Evolutionary conservation across 2,329 filamentous ascomycete species (phyloP).

Genomic region (Pseudogymnoascus sp.): DNA sequence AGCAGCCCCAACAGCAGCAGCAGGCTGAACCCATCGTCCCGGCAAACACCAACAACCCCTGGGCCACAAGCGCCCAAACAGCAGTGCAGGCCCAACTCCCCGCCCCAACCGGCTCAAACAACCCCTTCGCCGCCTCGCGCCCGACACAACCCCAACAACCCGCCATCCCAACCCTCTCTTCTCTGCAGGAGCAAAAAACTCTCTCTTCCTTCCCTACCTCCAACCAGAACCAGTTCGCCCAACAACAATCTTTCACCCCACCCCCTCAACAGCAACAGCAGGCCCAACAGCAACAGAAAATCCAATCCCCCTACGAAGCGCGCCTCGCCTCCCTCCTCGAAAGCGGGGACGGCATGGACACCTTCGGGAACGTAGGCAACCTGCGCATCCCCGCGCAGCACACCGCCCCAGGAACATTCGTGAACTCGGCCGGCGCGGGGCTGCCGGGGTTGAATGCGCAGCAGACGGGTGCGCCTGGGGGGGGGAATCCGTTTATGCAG

Average conservation of each 20-base stretch:
- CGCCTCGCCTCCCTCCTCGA: slow-evolving; percentile 81
- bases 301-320: slow-evolving; percentile 55
- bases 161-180: slow-evolving; percentile 47
- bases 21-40: slow-evolving; percentile 55
- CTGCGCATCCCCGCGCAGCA: slow-evolving; percentile 93
- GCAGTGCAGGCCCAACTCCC: slow-evolving; percentile 60
- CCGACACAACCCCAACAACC: slow-evolving; percentile 43
- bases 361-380: slow-evolving; percentile 94
- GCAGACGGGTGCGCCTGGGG: slow-evolving; percentile 43
- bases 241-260: slow-evolving; percentile 44
- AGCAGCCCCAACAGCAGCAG: slow-evolving; percentile 40
- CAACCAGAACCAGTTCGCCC: slow-evolving; percentile 30
- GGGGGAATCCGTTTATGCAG: slow-evolving; percentile 82
- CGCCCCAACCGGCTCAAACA: slow-evolving; percentile 91
- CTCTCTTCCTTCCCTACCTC: slow-evolving; percentile 34
- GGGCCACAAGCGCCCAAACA: slow-evolving; percentile 58
- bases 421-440: slow-evolving; percentile 89
- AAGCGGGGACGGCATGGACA: slow-evolving; percentile 87
- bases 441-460: slow-evolving; percentile 52
- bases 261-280: slow-evolving; percentile 38
- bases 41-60: slow-evolving; percentile 88
- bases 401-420: slow-evolving; percentile 89
- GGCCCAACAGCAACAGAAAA: slow-evolving; percentile 39
- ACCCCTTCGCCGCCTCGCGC: slow-evolving; percentile 74
- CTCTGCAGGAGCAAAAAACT: slow-evolving; percentile 76